phyloP scores from a whole-genome alignment of 2,329 filamentous ascomycete genomes.

The Cryoendolithus antarcticus region DNA sequence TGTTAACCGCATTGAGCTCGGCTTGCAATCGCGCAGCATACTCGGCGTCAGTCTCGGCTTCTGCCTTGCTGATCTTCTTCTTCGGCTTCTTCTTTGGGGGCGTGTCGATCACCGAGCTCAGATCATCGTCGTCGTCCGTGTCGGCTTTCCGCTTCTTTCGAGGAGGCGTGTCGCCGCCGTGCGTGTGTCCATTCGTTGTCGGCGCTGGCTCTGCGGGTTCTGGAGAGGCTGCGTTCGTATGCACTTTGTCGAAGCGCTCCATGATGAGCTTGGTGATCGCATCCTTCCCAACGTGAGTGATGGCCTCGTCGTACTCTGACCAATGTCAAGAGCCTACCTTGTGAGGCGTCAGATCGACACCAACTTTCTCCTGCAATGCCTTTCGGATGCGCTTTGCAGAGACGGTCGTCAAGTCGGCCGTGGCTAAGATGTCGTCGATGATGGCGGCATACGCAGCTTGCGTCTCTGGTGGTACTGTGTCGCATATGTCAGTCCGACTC shows the following conservation, averaged over 20 bases:
- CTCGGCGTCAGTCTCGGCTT: slow-evolving; percentile 66
- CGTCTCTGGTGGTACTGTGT: slow-evolving; percentile 18
- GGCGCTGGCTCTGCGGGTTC: slow-evolving; percentile 25
- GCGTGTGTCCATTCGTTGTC: slow-evolving; percentile 20
- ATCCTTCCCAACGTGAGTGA: slow-evolving; percentile 22
- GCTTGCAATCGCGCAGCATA: slow-evolving; percentile 82
- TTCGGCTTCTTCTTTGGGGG: slow-evolving; percentile 38
- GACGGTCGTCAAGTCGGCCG: slow-evolving; percentile 50
- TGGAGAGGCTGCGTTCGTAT: slow-evolving; percentile 10
- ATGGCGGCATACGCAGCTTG: slow-evolving; percentile 37
- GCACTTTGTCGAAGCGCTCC: slow-evolving; percentile 38
- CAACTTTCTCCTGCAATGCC: slow-evolving; percentile 47
- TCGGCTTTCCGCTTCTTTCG: slow-evolving; percentile 29
- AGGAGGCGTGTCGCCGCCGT: slow-evolving; percentile 19
- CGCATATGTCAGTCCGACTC: not conserved
- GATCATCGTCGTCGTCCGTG: slow-evolving; percentile 21
- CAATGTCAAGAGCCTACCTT: slow-evolving; percentile 36
- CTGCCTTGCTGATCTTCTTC: slow-evolving; percentile 48
- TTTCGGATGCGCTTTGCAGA: slow-evolving; percentile 55
- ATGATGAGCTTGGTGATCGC: slow-evolving; percentile 36
- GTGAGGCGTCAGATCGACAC: slow-evolving; percentile 48
- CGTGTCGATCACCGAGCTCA: slow-evolving; percentile 29
- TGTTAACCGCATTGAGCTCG: slow-evolving; percentile 64
- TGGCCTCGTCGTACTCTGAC: not conserved
- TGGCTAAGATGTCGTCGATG: slow-evolving; percentile 50